A percentile compares a stretch with the other conserved stretches of the same genome.
These are phyloP conservation scores for Corymbia calophylla DNA, from an alignment of 441 rosid species.

Conservation along the genomic window DNA sequence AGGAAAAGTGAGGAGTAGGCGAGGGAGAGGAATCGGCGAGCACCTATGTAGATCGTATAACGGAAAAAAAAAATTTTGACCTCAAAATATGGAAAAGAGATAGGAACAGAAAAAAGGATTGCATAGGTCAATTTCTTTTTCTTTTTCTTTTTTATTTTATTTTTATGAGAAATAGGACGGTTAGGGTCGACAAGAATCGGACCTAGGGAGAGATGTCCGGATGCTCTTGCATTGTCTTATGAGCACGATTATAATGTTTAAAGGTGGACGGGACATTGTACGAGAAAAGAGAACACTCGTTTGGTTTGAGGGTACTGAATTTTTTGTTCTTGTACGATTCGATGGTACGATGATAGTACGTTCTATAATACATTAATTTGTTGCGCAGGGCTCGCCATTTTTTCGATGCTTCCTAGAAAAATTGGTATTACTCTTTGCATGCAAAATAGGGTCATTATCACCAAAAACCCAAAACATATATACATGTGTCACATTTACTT, in stretches of 20 bases:
- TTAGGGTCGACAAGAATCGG: accelerated
- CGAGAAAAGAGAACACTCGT: not conserved
- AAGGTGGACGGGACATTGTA: accelerated
- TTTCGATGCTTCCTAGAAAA: too few species aligned
- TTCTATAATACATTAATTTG: not conserved
- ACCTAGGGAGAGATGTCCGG: accelerated
- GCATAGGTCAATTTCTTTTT: not conserved
- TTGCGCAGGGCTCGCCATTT: not conserved
- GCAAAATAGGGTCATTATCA: too few species aligned
- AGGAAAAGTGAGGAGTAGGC: not conserved
- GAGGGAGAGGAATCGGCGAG: not conserved
- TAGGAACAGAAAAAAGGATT: not conserved
- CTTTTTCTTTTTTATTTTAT: not conserved
- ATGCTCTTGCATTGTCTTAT: not conserved
- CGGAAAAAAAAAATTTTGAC: not conserved
- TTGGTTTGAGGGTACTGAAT: not conserved
- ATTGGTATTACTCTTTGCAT: too few species aligned
- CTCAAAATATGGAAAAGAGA: not conserved
- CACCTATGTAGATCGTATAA: not conserved
- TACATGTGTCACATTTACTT: too few species aligned
- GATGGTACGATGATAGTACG: not conserved
- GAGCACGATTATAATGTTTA: not conserved
- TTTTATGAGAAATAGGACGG: accelerated
- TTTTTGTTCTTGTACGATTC: not conserved
- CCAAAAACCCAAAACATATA: too few species aligned